Evolutionary conservation across 2,329 filamentous ascomycete genomes (phyloP).

Genomic region (Parafenestella ontariensis): DNA sequence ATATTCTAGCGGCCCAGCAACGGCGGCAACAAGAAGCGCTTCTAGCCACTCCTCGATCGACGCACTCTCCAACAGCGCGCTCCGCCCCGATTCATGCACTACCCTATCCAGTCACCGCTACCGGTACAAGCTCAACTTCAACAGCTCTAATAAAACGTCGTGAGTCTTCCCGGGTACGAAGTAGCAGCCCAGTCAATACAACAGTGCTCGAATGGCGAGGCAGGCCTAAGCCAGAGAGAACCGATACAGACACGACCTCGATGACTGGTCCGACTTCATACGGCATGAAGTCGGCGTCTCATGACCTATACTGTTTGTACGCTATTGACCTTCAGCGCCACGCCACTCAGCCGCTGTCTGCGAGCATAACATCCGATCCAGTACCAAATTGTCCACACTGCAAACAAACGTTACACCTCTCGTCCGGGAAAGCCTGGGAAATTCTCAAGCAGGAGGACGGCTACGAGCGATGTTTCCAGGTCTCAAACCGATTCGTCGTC

Average conservation of each 20-base stretch:
- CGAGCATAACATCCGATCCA: conserved; percentile 30
- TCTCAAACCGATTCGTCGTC: conserved; percentile 46
- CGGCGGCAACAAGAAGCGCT: conserved; percentile 30
- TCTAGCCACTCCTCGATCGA: conserved; percentile 22
- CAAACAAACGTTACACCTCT: conserved; percentile 37
- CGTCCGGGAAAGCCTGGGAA: conserved; percentile 46
- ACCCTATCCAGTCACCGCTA: conserved; percentile 20
- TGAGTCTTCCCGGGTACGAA: conserved; percentile 18
- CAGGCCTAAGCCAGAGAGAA: conserved; percentile 23
- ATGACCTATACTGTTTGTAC: conserved; percentile 40
- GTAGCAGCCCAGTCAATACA: conserved; percentile 32
- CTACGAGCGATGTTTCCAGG: conserved; percentile 41
- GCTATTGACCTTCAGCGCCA: conserved; percentile 41
- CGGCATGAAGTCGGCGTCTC: conserved; percentile 19
- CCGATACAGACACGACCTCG: conserved; percentile 32
- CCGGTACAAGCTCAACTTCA: conserved; percentile 24
- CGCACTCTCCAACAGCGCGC: conserved; percentile 16
- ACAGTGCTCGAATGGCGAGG: conserved; percentile 29
- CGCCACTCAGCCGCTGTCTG: conserved; percentile 33
- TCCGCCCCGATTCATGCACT: conserved; percentile 9
- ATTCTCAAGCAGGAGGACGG: conserved; percentile 40
- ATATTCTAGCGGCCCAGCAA: conserved; percentile 35
- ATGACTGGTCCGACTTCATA: conserved; percentile 32
- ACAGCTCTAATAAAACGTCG: conserved; percentile 33
- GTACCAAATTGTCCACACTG: conserved; percentile 44